phyloP scores from a whole-genome alignment of 768 basidiomycete genomes.

The Leccinellum rugosiceps region DNA sequence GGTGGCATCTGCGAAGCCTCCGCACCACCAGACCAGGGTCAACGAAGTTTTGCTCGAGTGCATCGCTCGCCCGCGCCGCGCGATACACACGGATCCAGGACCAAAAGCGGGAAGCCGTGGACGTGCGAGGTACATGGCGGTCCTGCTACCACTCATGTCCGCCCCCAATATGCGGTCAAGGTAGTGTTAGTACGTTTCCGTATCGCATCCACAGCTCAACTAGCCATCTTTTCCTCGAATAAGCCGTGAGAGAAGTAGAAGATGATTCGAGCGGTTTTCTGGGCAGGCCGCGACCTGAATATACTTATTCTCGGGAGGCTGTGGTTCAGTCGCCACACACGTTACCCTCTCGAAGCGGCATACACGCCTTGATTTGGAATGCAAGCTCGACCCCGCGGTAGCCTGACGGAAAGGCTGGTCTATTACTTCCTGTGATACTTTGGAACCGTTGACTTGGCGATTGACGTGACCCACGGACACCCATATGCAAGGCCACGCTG shows the following conservation, averaged over 20 bases:
- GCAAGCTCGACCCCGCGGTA: slow-evolving; percentile 13
- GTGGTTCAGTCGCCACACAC: slow-evolving; percentile 1
- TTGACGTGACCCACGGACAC: slow-evolving; percentile 25
- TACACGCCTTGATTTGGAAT: slow-evolving; percentile 19
- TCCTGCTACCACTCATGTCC: slow-evolving; percentile 14
- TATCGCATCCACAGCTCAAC: slow-evolving; percentile 14
- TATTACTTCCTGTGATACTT: slow-evolving; percentile 18
- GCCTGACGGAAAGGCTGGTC: slow-evolving; percentile 9
- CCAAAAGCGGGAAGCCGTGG: slow-evolving; percentile 15
- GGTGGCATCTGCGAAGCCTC: slow-evolving; percentile 2
- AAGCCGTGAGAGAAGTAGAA: slow-evolving; percentile 5
- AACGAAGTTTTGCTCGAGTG: slow-evolving; percentile 9
- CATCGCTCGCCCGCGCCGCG: slow-evolving; percentile 2
- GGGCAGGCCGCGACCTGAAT: slow-evolving; percentile 10
- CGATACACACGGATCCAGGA: slow-evolving; percentile 9
- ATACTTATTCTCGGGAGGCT: slow-evolving; percentile 9
- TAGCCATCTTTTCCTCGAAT: slow-evolving; percentile 2
- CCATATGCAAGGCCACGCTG: slow-evolving; percentile 3
- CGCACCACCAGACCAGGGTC: slow-evolving; percentile 11
- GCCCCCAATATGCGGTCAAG: slow-evolving; percentile 17
- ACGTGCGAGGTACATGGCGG: slow-evolving; percentile 2
- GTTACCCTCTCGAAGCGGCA: slow-evolving; percentile 14
- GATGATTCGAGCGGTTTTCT: slow-evolving; percentile 4
- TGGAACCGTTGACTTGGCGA: slow-evolving; percentile 25
- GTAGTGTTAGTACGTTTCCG: slow-evolving; percentile 22